Base-by-base conservation (phyloP, 2,329 filamentous ascomycete genomes). In the Aureobasidium leucospermi region DNA sequence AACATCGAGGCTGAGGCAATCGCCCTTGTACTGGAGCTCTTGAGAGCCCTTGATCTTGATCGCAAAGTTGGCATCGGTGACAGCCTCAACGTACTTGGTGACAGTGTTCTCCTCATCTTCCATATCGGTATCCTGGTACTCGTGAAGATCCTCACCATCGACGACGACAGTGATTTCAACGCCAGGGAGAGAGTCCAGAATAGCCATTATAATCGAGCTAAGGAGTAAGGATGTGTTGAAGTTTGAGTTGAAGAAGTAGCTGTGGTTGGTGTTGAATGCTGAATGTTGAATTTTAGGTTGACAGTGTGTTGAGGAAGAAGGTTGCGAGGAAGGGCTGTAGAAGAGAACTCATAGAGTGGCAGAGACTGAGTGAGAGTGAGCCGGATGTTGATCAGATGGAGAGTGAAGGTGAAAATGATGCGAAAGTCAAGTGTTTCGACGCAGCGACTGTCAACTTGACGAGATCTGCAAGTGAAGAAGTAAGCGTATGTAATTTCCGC, bases 1-100 rank as follows among this genome's bases (percentile, higher is more conserved):
- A 19, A 19, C 19, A 1, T 19, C 19, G 19, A 19, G 19, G 19
- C 19, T 19, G 19, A 19, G 19, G 19, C 2, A 19, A 1, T 19
- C 19, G 19, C 19, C 19, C 19, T 19, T 19, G 19, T 19, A 19
- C 19, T 19, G 1, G 19, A 19, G 19, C 19, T 19, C 19, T 19
- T 2, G 19, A 19, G 19, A 19, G 19, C 19, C 19, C 19, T 19
- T 19, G 19, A 19, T 1, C 19, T 19, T 19, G 1, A 19, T 19
- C 19, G 57, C 55, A 52, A 67, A 69, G 28, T n/a, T 45, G 34
- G 65, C 53, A n/a, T 52, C 63, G 9, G 61, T 49, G 1, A 47
- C 49, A 6, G 61, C 64, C 45, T 66, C 64, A 36, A 69, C 58
- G 60, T 67, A 69, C 11, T 62, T 61, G 5, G 61, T 67, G 10